phyloP scores from a whole-genome alignment of 2,329 filamentous ascomycete genomes.

The Fusarium pseudograminearum region DNA sequence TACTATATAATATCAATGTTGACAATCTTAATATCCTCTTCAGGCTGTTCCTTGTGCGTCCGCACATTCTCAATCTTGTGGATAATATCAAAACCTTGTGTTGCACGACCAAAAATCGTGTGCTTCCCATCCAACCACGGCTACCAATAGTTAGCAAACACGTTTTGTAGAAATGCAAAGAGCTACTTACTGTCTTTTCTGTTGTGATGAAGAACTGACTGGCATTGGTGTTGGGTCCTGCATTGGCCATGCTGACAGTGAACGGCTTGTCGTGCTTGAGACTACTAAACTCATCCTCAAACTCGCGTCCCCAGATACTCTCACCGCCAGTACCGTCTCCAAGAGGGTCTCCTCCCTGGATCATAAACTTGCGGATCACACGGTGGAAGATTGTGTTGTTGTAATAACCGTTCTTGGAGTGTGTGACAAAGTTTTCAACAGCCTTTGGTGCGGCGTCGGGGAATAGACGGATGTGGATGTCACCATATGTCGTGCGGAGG shows the following conservation, averaged over 20 bases:
- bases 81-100: constrained; percentile 92
- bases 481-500: constrained; percentile 92
- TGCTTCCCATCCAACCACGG: constrained; percentile 97
- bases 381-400: constrained; percentile 98
- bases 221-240: constrained; percentile 93
- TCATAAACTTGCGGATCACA: constrained; percentile 99
- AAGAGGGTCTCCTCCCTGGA: constrained; percentile 94
- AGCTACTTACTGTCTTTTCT: constrained; percentile 81
- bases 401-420: constrained; percentile 91
- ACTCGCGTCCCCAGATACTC: constrained; percentile 94
- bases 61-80: constrained; percentile 94
- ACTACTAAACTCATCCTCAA: constrained; percentile 92
- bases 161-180: not conserved
- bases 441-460: constrained; percentile 93
- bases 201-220: constrained; percentile 99
- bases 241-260: constrained; percentile 97
- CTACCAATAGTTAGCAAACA: constrained; percentile 55
- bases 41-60: constrained; percentile 90
- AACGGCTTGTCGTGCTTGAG: constrained; percentile 96
- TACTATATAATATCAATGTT: constrained; percentile 76
- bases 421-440: constrained; percentile 97
- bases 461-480: constrained; percentile 93
- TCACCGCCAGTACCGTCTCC: constrained; percentile 90
- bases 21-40: constrained; percentile 97
- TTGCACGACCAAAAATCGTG: constrained; percentile 92